Base-by-base conservation (phyloP, 2,329 filamentous ascomycete species). In the Penicillium hesseltinei region DNA sequence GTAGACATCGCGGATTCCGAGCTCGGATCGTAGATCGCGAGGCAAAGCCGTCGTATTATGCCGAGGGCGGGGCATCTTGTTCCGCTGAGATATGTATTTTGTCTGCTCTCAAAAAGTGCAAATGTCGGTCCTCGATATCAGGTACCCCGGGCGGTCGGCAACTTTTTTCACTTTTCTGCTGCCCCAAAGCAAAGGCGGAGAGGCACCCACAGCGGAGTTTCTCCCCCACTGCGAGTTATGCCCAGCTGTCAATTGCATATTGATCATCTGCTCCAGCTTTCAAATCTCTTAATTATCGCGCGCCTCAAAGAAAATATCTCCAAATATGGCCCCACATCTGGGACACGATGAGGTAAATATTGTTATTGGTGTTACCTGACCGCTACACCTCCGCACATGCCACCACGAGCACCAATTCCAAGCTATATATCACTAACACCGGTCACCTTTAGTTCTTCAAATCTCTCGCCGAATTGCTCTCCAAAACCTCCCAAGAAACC, bases 11-110 rank as follows among this genome's bases (percentile, higher is more conserved):
- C 64, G 66, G n/a, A 77, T 66, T 0, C 75, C 76, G 23, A 79
- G 64, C 55, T 79, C 75, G 2, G 71, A 67, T 33, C 73, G 73
- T 11, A 79, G 61, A 15, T 71, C 58, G 29, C 72, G 69, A 17
- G 77, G 77, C 10, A 79, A 64, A 5, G 69, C 72, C 13, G 76
- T 77, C n/a, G 76, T 78, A 63, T 76, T 73, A 62, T 76, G 73
- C 57, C 61, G 63, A 25, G 69, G 69, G 33, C 72, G 74, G 23
- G 63, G 21, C 25, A 77, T 77, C 5, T 52, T 69, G 57, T 48
- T 40, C 43, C 9, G 27, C 17, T 38, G 10, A 25, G 31, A 40
- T 56, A 44, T 39, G 35, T 39, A 39, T 44, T 23, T 36, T 55
- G 27, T 46, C 40, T 45, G 40, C 47, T 42, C 33, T 21, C 8